Base-by-base conservation (phyloP, 345 rosid genomes). In the Aegle marmelos region DNA sequence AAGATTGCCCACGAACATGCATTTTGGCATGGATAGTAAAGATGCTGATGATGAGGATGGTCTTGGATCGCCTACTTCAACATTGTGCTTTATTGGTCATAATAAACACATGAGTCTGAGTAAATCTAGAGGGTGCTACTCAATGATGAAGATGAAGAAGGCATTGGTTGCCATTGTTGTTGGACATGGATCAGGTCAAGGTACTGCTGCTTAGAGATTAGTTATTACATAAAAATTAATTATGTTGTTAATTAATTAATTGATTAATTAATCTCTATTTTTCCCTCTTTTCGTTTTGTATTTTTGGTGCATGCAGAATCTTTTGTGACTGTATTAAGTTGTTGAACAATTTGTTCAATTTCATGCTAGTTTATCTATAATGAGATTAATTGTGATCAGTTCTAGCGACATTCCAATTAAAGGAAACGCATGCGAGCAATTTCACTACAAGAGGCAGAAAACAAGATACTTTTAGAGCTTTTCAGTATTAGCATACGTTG, bases 91-190 rank as follows among this genome's bases (percentile, higher is more conserved):
- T 39, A 75, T 75, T 54, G 70, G n/a, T 53, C 57, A 19, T 53
- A 53, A 17, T 37, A 83, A 66, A 73, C 62, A 53, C 11, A 82
- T 62, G 57, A 41, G 54, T 39, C 45, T 62, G 30, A 74, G 39
- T 39, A 63, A 30, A 48, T 24, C 39, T n/a, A 33, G 82, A 83
- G 86, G 91, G 45, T 82, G 85, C 66, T 81, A 79, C 70, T 86
- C 89, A 6, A 76, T 88, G 85, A 76, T 79, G 37, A 86, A 81
- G 56, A 74, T 89, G 87, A 89, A 86, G 88, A 86, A 82, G 71
- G 84, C 78, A 65, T 79, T 90, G 60, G 37, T 79, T 77, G 79
- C 87, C 72, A 80, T 85, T 66, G 80, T 85, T 7, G 81, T 85
- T 7, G 87, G 87, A 27, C 79, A 83, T 53, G 81, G 74, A 75